These are phyloP conservation scores for Lepidium didymum DNA, from an alignment of 345 rosid species.

Conservation along the genomic window DNA sequence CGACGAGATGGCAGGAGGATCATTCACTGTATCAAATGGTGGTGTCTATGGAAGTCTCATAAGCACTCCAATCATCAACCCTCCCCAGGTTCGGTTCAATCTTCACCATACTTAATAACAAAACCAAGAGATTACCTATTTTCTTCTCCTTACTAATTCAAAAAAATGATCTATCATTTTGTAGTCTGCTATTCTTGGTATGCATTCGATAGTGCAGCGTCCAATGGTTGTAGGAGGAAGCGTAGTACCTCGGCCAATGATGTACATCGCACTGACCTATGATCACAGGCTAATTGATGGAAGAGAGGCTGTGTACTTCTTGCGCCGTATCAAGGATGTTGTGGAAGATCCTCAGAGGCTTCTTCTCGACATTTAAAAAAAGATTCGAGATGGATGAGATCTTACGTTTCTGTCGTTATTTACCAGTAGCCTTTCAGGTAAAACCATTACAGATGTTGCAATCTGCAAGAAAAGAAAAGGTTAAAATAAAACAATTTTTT, in stretches of 20 bases:
- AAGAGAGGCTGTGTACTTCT: slow-evolving; percentile 86
- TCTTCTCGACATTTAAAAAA: slow-evolving; percentile 56
- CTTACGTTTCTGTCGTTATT: background rate
- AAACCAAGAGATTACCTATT: background rate
- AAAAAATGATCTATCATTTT: background rate
- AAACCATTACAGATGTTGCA: slow-evolving; percentile 1
- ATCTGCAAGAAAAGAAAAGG: background rate
- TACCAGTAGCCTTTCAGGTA: slow-evolving; percentile 21
- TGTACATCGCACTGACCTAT: slow-evolving; percentile 83
- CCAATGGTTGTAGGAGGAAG: slow-evolving; percentile 82
- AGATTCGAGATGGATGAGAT: background rate
- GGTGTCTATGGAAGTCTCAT: slow-evolving; percentile 90
- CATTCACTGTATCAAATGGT: slow-evolving; percentile 58
- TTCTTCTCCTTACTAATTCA: background rate
- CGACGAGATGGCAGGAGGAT: slow-evolving; percentile 99
- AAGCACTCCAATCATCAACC: slow-evolving; percentile 98
- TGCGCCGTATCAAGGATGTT: slow-evolving; percentile 85
- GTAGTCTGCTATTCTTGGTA: slow-evolving; percentile 90
- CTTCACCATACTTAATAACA: background rate
- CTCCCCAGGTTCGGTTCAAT: slow-evolving; percentile 68
- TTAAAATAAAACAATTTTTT: background rate
- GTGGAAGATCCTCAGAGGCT: slow-evolving; percentile 87
- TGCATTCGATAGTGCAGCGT: slow-evolving; percentile 80
- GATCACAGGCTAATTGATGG: slow-evolving; percentile 90
- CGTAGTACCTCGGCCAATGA: slow-evolving; percentile 86